A percentile compares a stretch with the other conserved stretches of the same genome.
Evolutionary conservation across 345 rosid genomes (phyloP).

Genomic region (Punica granatum): DNA sequence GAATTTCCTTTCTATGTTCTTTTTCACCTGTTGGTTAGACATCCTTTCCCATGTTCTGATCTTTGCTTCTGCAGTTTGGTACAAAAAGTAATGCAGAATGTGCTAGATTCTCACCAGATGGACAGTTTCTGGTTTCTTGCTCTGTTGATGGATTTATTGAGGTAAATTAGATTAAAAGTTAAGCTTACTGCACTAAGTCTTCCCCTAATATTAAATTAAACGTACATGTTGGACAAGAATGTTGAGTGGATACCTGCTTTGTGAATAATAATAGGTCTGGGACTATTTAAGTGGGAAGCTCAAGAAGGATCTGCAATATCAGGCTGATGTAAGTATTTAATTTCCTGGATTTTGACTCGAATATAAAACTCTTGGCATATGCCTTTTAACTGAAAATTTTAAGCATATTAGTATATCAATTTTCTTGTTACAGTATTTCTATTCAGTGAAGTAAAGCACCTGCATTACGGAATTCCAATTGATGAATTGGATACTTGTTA

Average conservation of each 20-base stretch:
- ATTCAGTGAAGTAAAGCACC: not conserved
- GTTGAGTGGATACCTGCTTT: not conserved
- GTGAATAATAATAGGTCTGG: slow-evolving; percentile 57
- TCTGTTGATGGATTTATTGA: slow-evolving; percentile 98
- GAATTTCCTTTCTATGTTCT: not conserved
- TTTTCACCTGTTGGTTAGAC: not conserved
- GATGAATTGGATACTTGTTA: not conserved
- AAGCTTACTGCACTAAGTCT: not conserved
- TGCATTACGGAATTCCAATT: not conserved
- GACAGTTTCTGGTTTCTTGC: slow-evolving; percentile 90
- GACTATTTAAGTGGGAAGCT: slow-evolving; percentile 96
- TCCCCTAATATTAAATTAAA: not conserved
- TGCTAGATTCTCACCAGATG: slow-evolving; percentile 92
- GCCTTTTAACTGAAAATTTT: not conserved
- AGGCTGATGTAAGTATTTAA: slow-evolving; percentile 69
- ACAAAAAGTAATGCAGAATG: slow-evolving; percentile 95
- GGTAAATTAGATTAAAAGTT: slow-evolving; percentile 28
- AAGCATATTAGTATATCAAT: too few species aligned
- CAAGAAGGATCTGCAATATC: slow-evolving; percentile 96
- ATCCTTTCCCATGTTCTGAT: not conserved
- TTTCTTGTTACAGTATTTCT: not conserved
- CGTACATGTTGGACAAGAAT: not conserved
- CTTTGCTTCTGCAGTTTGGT: slow-evolving; percentile 62
- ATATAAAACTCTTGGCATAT: not conserved
- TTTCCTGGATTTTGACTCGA: slow-evolving; percentile 1